These are phyloP conservation scores for Candida ficus DNA, from an alignment of 805 yeast genomes.

Conservation along the genomic window DNA sequence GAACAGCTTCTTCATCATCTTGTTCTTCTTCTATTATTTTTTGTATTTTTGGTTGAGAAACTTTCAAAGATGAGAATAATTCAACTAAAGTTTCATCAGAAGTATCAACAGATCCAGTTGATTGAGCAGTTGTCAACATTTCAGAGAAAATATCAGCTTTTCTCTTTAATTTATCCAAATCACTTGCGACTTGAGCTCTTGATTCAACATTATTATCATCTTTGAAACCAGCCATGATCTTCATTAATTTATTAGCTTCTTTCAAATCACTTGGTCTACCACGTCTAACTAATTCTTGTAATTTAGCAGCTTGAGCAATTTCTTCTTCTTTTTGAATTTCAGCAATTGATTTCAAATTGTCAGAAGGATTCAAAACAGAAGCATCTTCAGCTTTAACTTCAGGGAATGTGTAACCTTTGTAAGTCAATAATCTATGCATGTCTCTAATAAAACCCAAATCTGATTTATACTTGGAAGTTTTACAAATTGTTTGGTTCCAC, in stretches of 20 bases:
- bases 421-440: constrained; percentile 86
- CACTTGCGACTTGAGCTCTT: constrained; percentile 74
- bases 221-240: constrained; percentile 96
- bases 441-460: constrained; percentile 91
- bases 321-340: constrained; percentile 92
- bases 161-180: constrained; percentile 74
- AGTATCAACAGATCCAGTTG: constrained; percentile 33
- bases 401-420: constrained; percentile 93
- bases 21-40: constrained; percentile 79
- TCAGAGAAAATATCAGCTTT: constrained; percentile 85
- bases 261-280: constrained; percentile 93
- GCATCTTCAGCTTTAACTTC: constrained; percentile 86
- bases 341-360: constrained; percentile 77
- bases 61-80: constrained; percentile 70
- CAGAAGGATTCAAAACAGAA: constrained; percentile 88
- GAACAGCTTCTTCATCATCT: constrained; percentile 61
- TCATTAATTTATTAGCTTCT: constrained; percentile 96
- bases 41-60: constrained; percentile 81
- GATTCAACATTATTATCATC: constrained; percentile 65
- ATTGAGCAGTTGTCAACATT: constrained; percentile 58
- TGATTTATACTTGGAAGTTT: constrained; percentile 82
- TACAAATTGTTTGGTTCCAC: constrained; percentile 94
- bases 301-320: constrained; percentile 87
- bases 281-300: constrained; percentile 91
- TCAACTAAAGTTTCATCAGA: constrained; percentile 70